These are phyloP conservation scores for Spongospora subterranea DNA, from an alignment of 208 protist genomes.

Conservation along the genomic window DNA sequence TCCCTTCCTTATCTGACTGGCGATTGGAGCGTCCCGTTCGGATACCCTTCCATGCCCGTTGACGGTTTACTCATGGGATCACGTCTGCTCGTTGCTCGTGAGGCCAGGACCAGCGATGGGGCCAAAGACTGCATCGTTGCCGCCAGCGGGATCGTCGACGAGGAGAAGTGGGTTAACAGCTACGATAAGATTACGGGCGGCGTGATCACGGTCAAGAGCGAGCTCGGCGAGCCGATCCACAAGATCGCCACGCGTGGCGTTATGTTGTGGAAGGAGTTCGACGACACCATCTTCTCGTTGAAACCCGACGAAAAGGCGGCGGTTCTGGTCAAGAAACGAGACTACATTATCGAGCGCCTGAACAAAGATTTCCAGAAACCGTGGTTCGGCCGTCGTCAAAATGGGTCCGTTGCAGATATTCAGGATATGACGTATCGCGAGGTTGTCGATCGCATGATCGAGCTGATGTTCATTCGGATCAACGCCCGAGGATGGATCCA, in stretches of 20 bases:
- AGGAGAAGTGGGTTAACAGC: conserved; percentile 76
- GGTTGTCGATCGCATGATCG: conserved; percentile 62
- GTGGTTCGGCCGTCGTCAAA: conserved; percentile 66
- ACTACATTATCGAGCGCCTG: conserved; percentile 76
- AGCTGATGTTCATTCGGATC: background rate
- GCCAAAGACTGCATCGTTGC: conserved; percentile 76
- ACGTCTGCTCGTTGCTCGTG: conserved; percentile 76
- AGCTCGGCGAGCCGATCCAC: conserved; percentile 82
- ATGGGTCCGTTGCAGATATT: conserved; percentile 73
- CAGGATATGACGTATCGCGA: conserved; percentile 78
- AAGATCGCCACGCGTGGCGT: conserved; percentile 75
- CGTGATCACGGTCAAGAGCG: conserved; percentile 78
- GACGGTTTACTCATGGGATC: conserved; percentile 78
- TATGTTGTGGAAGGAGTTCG: conserved; percentile 70
- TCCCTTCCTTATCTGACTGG: conserved; percentile 61
- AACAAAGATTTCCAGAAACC: conserved; percentile 80
- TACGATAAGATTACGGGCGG: conserved; percentile 74
- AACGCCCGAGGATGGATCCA: conserved; percentile 59
- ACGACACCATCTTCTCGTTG: conserved; percentile 77
- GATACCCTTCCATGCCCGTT: conserved; percentile 77
- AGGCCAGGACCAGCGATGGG: conserved; percentile 71
- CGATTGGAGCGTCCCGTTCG: conserved; percentile 72
- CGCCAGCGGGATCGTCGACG: conserved; percentile 64
- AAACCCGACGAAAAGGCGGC: conserved; percentile 68
- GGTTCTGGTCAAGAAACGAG: conserved; percentile 71